These are phyloP conservation scores for Neonectria faginata DNA, from an alignment of 2,329 filamentous ascomycete genomes.

Conservation along the genomic window DNA sequence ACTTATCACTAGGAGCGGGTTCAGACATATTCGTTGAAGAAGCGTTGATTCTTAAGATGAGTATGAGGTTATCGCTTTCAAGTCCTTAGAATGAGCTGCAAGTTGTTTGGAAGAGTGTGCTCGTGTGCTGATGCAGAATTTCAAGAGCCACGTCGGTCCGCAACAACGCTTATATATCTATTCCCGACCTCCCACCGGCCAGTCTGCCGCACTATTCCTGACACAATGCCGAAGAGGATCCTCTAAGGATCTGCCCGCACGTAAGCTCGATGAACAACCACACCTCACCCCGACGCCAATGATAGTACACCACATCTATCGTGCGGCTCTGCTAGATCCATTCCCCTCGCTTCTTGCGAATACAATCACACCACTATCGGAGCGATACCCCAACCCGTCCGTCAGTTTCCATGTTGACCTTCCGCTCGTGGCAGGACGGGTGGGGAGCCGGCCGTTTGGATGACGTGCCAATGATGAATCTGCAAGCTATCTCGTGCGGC, in stretches of 20 bases:
- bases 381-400: conserved; percentile 24
- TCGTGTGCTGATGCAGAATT: conserved; percentile 7
- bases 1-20: conserved; percentile 1
- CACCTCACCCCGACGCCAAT: conserved; percentile 41
- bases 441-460: conserved; percentile 16
- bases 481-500: conserved; percentile 29
- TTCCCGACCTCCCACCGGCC: background rate
- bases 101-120: background rate
- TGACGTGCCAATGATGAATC: conserved; percentile 39
- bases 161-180: conserved; percentile 22
- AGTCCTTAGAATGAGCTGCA: background rate
- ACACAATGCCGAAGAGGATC: conserved; percentile 23
- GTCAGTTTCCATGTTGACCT: conserved; percentile 29
- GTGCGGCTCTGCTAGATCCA: conserved; percentile 40
- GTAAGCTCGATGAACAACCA: conserved; percentile 33
- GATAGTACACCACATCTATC: conserved; percentile 44
- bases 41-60: background rate
- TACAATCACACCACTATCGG: conserved; percentile 38
- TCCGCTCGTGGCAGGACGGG: conserved; percentile 26
- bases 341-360: conserved; percentile 22
- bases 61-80: background rate
- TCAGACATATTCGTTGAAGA: conserved; percentile 29
- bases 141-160: background rate
- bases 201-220: conserved; percentile 20
- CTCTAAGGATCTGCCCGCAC: conserved; percentile 23